Conservation (phyloP, 345 rosid species). For the Aquilaria malaccensis region DNA sequence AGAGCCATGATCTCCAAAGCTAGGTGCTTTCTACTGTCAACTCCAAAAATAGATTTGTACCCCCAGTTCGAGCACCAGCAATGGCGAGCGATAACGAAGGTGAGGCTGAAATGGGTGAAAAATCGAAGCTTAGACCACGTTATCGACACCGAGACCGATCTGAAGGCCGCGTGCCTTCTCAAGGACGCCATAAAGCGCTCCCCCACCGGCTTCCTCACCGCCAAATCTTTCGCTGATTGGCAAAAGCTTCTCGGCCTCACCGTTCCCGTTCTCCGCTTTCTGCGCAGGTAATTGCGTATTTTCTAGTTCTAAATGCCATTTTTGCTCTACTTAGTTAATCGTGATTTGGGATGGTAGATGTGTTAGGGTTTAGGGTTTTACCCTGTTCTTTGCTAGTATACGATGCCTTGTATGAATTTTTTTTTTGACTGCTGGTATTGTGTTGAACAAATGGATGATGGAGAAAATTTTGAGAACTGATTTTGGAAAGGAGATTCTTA, state of each 20-base stretch:
- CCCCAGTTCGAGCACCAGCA: constrained; percentile 34
- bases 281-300: constrained; percentile 51
- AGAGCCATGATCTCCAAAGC: constrained; percentile 23
- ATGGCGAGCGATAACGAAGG: constrained; percentile 51
- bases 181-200: constrained; percentile 92
- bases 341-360: no score
- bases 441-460: neutral
- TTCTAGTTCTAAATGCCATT: constrained; percentile 2
- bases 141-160: constrained; percentile 82
- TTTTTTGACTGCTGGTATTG: no score
- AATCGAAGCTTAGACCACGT: constrained; percentile 76
- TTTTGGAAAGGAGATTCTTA: no score
- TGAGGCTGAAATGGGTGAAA: constrained; percentile 92
- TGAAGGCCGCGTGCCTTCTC: constrained; percentile 84
- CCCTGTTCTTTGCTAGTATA: no score
- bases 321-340: no score
- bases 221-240: constrained; percentile 86
- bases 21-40: constrained; percentile 15
- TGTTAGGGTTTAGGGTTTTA: neutral
- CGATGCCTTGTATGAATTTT: no score
- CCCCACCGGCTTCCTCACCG: constrained; percentile 79
- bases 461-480: neutral
- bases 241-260: constrained; percentile 94
- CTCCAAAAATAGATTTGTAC: constrained; percentile 12
- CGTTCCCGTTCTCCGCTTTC: constrained; percentile 83